A percentile compares a stretch with the other conserved stretches of the same genome.
phyloP scores from a whole-genome alignment of 2,329 filamentous ascomycete genomes.

The Septoria petroselini region DNA sequence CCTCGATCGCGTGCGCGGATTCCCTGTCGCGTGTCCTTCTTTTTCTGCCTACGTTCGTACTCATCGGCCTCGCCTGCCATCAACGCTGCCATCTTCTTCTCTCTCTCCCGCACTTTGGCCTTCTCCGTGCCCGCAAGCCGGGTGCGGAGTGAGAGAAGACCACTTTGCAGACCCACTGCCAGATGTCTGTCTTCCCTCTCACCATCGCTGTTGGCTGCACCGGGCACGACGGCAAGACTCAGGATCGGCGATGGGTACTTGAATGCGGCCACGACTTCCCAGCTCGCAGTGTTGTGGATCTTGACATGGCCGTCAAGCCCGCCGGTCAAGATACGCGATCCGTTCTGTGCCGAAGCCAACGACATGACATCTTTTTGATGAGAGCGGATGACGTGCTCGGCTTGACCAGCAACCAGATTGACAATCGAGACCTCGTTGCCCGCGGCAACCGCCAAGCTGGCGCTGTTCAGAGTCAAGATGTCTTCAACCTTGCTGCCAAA shows the following conservation, averaged over 20 bases:
- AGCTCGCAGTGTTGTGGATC: constrained; percentile 87
- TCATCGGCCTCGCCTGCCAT: constrained; percentile 73
- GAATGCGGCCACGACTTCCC: constrained; percentile 92
- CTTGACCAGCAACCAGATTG: constrained; percentile 86
- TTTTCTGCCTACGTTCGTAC: constrained; percentile 68
- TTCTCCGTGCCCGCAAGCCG: constrained; percentile 82
- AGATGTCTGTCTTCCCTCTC: constrained; percentile 83
- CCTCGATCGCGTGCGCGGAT: constrained; percentile 61
- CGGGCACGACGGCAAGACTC: constrained; percentile 71
- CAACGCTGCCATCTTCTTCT: constrained; percentile 80
- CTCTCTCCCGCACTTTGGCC: constrained; percentile 68
- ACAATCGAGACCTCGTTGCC: constrained; percentile 86
- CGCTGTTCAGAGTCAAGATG: constrained; percentile 82
- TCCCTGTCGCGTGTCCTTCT: constrained; percentile 58
- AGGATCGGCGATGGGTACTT: constrained; percentile 94
- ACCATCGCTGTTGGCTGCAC: constrained; percentile 46
- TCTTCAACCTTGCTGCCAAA: constrained; percentile 84
- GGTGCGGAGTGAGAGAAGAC: constrained; percentile 85
- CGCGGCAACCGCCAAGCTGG: constrained; percentile 77
- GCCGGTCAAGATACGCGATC: constrained; percentile 77
- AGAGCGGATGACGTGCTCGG: constrained; percentile 80
- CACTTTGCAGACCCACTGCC: constrained; percentile 90
- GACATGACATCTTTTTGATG: constrained; percentile 98
- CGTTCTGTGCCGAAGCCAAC: constrained; percentile 75
- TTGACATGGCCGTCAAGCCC: constrained; percentile 95